These are phyloP conservation scores for Zymoseptoria ardabiliae DNA, from an alignment of 2,329 filamentous ascomycete genomes.

Conservation along the genomic window DNA sequence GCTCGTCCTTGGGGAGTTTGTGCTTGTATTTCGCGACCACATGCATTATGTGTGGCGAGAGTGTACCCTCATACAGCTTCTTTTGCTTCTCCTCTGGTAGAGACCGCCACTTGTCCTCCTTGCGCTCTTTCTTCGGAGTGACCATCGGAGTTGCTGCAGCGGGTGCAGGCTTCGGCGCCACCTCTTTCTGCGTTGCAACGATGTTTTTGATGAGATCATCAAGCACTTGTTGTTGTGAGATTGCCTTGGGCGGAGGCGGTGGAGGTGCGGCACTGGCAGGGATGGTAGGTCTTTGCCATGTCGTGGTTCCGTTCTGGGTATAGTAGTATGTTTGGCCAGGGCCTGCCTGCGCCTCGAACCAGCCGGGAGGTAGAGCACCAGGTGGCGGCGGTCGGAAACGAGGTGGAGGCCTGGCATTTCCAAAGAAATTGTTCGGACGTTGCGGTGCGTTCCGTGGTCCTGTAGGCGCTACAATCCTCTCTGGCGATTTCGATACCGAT, in stretches of 20 bases:
- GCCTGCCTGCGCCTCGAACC: conserved; percentile 68
- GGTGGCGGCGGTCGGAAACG: conserved; percentile 37
- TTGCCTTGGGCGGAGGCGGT: conserved; percentile 53
- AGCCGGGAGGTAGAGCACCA: conserved; percentile 66
- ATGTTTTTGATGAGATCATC: conserved; percentile 67
- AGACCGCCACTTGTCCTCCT: conserved; percentile 64
- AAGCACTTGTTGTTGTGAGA: conserved; percentile 66
- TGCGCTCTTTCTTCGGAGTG: conserved; percentile 46
- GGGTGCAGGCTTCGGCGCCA: conserved; percentile 44
- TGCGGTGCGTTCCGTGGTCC: conserved; percentile 50
- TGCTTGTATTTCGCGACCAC: conserved; percentile 81
- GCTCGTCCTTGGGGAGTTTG: conserved; percentile 73
- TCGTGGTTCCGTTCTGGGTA: conserved; percentile 66
- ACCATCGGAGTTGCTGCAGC: conserved; percentile 61
- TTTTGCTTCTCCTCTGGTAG: conserved; percentile 77
- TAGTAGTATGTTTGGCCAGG: conserved; percentile 80
- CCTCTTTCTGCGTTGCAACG: conserved; percentile 56
- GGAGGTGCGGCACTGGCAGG: conserved; percentile 50
- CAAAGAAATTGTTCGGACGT: conserved; percentile 52
- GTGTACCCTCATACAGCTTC: conserved; percentile 87
- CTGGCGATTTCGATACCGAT: conserved; percentile 43
- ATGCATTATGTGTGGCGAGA: conserved; percentile 77
- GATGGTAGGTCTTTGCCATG: conserved; percentile 70
- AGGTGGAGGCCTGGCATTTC: conserved; percentile 41
- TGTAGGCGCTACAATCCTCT: conserved; percentile 42